Conservation (phyloP, 352 stramenopile species). For the Phytophthora constricta region DNA sequence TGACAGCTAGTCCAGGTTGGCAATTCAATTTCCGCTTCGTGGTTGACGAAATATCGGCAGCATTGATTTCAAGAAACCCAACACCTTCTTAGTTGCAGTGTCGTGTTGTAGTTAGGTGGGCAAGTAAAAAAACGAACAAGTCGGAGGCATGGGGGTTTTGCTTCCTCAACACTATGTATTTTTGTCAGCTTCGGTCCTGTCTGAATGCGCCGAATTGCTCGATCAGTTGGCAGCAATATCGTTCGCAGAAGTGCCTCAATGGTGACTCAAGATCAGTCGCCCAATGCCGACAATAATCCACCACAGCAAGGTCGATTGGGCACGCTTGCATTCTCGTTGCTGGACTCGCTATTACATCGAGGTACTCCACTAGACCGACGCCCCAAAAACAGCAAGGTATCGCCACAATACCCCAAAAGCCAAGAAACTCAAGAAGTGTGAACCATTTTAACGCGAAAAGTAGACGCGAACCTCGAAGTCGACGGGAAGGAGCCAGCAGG, state of each 20-base stretch:
- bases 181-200: not conserved
- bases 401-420: slow-evolving; percentile 10
- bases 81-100: no score
- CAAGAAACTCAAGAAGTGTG: slow-evolving; percentile 9
- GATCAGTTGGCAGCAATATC: not conserved
- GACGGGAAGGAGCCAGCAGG: slow-evolving; percentile 12
- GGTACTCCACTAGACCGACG: slow-evolving; percentile 3
- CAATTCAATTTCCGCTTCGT: not conserved
- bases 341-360: slow-evolving; percentile 27
- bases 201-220: not conserved
- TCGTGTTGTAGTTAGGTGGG: no score
- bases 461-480: slow-evolving; percentile 15
- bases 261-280: slow-evolving; percentile 19
- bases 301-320: slow-evolving; percentile 10
- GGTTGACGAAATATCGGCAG: not conserved
- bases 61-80: no score
- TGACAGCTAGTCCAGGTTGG: not conserved
- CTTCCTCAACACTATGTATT: not conserved
- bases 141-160: not conserved
- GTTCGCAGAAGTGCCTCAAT: slow-evolving; percentile 10
- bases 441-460: slow-evolving; percentile 5
- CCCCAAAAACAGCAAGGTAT: slow-evolving; percentile 22
- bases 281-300: slow-evolving; percentile 3
- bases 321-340: slow-evolving; percentile 15
- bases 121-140: no score